Conservation (phyloP, 495 filamentous ascomycete genomes). For the Bacidia gigantensis region DNA sequence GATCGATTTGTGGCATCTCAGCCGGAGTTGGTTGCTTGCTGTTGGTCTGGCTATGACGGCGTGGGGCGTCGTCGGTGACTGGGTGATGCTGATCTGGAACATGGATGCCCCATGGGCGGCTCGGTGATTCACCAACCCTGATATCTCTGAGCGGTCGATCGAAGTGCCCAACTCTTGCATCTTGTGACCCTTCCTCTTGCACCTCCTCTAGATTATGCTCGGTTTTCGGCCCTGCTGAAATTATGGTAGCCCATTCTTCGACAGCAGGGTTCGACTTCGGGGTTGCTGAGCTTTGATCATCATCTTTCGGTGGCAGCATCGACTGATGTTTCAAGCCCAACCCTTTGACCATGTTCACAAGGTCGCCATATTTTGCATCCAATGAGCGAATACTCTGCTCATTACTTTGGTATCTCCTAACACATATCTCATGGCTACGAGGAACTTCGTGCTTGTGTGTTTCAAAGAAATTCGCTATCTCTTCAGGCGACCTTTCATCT, state of each 20-base stretch:
- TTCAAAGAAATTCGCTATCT: constrained; percentile 79
- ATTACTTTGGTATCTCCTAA: constrained; percentile 73
- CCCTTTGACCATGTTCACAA: constrained; percentile 82
- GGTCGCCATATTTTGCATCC: constrained; percentile 80
- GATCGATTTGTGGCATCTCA: neutral
- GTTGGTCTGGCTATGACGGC: neutral
- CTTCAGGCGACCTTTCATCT: constrained; percentile 79
- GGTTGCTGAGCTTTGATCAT: constrained; percentile 31
- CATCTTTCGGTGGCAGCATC: constrained; percentile 51
- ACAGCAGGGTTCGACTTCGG: constrained; percentile 50
- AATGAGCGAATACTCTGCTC: constrained; percentile 67
- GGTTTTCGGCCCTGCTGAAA: no score
- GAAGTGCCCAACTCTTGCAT: constrained; percentile 42
- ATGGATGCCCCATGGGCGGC: constrained; percentile 77
- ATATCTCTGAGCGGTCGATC: constrained; percentile 72
- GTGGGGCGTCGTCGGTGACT: constrained; percentile 14
- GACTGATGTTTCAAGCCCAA: constrained; percentile 71
- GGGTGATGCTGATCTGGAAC: constrained; percentile 45
- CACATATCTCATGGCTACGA: constrained; percentile 78
- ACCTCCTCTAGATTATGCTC: no score
- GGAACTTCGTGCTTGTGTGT: constrained; percentile 87
- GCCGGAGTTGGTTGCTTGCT: no score
- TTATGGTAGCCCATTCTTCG: constrained; percentile 61
- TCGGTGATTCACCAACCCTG: constrained; percentile 76
- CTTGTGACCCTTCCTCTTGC: neutral